Evolutionary conservation across 2,329 filamentous ascomycete genomes (phyloP), one percentile per base, ranked within the genome.

Genomic region (Aureobasidium lini): DNA sequence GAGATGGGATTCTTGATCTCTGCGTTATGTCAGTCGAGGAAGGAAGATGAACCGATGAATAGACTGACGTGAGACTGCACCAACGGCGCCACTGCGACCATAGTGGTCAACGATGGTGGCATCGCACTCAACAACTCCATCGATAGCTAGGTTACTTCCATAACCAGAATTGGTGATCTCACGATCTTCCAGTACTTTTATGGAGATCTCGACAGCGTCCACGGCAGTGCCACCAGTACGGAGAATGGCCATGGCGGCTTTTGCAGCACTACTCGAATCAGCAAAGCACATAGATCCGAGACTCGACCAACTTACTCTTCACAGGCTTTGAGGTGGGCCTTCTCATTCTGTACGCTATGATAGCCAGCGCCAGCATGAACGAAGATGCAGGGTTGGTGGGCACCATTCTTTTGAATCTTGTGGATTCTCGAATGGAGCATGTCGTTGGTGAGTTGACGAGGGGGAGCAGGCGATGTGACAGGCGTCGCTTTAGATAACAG

Each of bases 91-190:
- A 71, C 93, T 97, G 64, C 91, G 85, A 43, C 95, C 94, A 53
- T 87, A 78, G 70, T 97, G 89, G 68, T 99, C 92, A 42, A 99
- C 88, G 57, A 99, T 83, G 0, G 90, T 92, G 59, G 94, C 94
- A 77, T 99, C 94, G 66, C 92, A 95, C 72, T 99, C 94, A 11
- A 97, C 94, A 1, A 85, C 83, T 1, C 94, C 94, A 66, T 96
- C 88, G 63, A 95, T 89, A 46, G 90, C 87, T 28, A 99, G 78
- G 68, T 99, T 99, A 74, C 94, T 99, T 48, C 95, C 94, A 70
- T 89, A 97, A 0, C 94, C 94, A 39, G 93, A 89, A 71, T 99
- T 99, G 37, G 95, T 99, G 65, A 99, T 95, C 68, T 96, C 91
- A 60, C 88, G 86, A 70, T 99, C 90, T 74, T 99, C 94, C 16